Conservation (phyloP, 2,329 filamentous ascomycete species). For the Aschersonia sp. region DNA sequence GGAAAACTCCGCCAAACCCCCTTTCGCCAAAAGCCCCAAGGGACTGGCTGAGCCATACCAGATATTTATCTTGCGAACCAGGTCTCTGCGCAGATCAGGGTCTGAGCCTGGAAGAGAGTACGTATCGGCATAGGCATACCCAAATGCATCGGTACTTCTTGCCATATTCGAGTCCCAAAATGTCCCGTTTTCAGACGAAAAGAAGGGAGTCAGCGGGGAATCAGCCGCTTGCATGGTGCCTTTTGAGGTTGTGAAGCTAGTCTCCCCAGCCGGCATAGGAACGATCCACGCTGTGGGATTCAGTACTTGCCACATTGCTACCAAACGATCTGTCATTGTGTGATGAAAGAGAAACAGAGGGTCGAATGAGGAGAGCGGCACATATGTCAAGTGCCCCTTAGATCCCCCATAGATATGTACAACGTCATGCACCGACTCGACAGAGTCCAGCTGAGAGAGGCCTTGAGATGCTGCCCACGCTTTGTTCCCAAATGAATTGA, state of each 20-base stretch:
- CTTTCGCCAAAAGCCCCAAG: conserved; percentile 7
- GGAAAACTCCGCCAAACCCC: neutral
- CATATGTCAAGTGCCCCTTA: conserved; percentile 55
- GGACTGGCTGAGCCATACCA: conserved; percentile 22
- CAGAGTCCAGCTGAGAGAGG: conserved; percentile 41
- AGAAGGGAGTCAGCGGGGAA: conserved; percentile 54
- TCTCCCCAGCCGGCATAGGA: conserved; percentile 35
- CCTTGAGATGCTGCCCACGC: conserved; percentile 37
- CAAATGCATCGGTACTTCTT: conserved; percentile 45
- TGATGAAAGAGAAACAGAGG: conserved; percentile 71
- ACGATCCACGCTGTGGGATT: conserved; percentile 54
- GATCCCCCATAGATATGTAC: conserved; percentile 44
- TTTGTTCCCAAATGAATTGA: conserved; percentile 55
- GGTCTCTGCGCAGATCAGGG: conserved; percentile 15
- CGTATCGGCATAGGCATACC: conserved; percentile 61
- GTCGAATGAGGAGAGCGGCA: conserved; percentile 63
- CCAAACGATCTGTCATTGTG: conserved; percentile 57
- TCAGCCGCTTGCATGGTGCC: conserved; percentile 38
- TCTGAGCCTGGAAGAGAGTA: conserved; percentile 10
- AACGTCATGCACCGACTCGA: conserved; percentile 50
- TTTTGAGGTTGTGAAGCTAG: conserved; percentile 44
- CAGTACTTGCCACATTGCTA: conserved; percentile 64
- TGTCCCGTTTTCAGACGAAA: conserved; percentile 35
- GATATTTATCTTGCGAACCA: conserved; percentile 35
- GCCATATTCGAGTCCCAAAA: conserved; percentile 56